These are phyloP conservation scores for Podospora conica DNA, from an alignment of 495 filamentous ascomycete genomes.

Conservation along the genomic window DNA sequence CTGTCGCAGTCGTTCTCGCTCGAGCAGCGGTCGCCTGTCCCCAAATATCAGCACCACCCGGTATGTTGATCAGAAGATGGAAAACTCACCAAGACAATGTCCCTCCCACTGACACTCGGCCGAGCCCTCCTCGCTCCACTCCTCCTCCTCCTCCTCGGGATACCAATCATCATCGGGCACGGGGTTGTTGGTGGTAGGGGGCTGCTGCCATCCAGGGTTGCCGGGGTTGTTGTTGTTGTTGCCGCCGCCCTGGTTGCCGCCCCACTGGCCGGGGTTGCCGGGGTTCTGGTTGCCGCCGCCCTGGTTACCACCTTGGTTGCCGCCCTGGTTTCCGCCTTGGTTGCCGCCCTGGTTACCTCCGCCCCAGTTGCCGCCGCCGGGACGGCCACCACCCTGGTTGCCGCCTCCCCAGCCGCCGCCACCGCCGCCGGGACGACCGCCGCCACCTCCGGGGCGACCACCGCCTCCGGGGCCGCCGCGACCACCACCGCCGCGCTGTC, in stretches of 20 bases:
- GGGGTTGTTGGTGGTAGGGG: not conserved
- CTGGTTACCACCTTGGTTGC: not conserved
- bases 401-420: not conserved
- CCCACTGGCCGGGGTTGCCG: not conserved
- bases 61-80: not conserved
- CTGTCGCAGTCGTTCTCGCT: not conserved
- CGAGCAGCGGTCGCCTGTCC: not conserved
- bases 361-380: not conserved
- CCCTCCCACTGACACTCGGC: not conserved
- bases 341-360: not conserved
- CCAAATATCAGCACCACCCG: not conserved
- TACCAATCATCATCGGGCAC: not conserved
- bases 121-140: not conserved
- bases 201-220: not conserved
- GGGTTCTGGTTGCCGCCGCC: not conserved
- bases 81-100: not conserved
- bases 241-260: not conserved
- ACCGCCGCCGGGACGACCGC: not conserved
- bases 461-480: not conserved
- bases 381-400: not conserved
- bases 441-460: not conserved
- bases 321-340: not conserved
- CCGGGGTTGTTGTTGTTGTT: not conserved
- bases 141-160: not conserved
- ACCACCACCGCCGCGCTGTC: not conserved